A percentile compares a stretch with the other conserved stretches of the same genome.
These are phyloP conservation scores for Boletus tylopilopsis DNA, from an alignment of 768 basidiomycete genomes.

Conservation along the genomic window DNA sequence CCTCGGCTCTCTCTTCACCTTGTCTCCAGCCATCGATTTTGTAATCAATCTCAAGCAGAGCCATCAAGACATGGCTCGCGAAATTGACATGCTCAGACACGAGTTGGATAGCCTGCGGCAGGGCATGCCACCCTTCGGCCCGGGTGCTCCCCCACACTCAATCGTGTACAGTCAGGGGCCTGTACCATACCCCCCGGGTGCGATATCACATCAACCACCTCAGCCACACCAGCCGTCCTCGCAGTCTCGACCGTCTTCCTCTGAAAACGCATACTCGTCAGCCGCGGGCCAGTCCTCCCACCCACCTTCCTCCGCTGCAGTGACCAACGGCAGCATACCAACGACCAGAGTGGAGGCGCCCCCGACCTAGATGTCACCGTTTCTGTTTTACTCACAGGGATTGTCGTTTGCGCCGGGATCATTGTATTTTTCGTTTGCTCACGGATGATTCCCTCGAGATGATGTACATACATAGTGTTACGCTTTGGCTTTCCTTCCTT, in stretches of 20 bases:
- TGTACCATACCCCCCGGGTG: conserved; percentile 43
- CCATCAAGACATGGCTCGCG: conserved; percentile 73
- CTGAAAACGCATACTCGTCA: conserved; percentile 54
- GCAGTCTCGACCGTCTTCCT: conserved; percentile 56
- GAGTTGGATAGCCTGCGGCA: conserved; percentile 65
- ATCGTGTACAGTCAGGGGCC: conserved; percentile 52
- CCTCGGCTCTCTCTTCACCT: background rate
- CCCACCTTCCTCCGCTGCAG: conserved; percentile 24
- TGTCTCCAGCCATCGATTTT: conserved; percentile 75
- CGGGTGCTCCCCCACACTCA: conserved; percentile 45
- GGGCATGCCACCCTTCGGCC: conserved; percentile 51
- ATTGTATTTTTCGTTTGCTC: conserved; percentile 21
- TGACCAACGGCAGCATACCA: conserved; percentile 40
- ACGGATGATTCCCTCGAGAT: conserved; percentile 23
- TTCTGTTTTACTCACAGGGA: conserved; percentile 13
- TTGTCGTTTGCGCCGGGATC: conserved; percentile 19
- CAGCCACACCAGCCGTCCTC: conserved; percentile 33
- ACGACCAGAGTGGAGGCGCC: conserved; percentile 42
- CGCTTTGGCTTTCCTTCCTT: background rate
- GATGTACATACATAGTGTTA: conserved; percentile 30
- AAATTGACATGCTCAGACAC: conserved; percentile 74
- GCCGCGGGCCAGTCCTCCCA: conserved; percentile 33
- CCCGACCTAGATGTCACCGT: conserved; percentile 28
- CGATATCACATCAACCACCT: conserved; percentile 41
- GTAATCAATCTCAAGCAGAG: conserved; percentile 73